Conservation (phyloP, 2,329 filamentous ascomycete species). For the Talaromyces atroroseus region DNA sequence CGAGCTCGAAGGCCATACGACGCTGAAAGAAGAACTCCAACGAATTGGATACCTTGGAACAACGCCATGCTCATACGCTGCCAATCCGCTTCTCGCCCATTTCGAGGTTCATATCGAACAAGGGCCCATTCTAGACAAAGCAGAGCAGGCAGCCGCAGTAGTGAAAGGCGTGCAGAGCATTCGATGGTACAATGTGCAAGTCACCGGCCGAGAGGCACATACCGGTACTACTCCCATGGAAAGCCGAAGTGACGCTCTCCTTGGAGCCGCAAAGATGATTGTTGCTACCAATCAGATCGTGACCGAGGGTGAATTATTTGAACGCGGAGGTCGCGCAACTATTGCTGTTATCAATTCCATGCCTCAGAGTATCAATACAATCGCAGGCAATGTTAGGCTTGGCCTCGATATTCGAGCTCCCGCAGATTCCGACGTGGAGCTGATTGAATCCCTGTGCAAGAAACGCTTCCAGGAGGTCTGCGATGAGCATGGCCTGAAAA, state of each 20-base stretch:
- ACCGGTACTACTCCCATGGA: slow-evolving; percentile 64
- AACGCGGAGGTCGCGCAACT: slow-evolving; percentile 51
- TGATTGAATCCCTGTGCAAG: slow-evolving; percentile 5
- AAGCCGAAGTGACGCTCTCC: slow-evolving; percentile 59
- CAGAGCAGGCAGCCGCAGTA: slow-evolving; percentile 56
- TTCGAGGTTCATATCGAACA: slow-evolving; percentile 82
- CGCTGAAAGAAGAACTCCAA: slow-evolving; percentile 58
- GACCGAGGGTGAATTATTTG: slow-evolving; percentile 34
- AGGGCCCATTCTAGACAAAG: slow-evolving; percentile 62
- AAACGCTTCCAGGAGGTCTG: neutral
- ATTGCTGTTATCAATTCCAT: slow-evolving; percentile 60
- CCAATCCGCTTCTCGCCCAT: slow-evolving; percentile 63
- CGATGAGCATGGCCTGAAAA: neutral
- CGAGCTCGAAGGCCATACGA: slow-evolving; percentile 56
- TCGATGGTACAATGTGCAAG: slow-evolving; percentile 60
- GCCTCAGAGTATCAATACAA: slow-evolving; percentile 63
- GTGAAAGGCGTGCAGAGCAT: slow-evolving; percentile 66
- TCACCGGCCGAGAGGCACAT: slow-evolving; percentile 60
- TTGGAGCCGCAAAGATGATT: slow-evolving; percentile 61
- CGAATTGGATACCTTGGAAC: slow-evolving; percentile 63
- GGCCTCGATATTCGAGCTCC: slow-evolving; percentile 57
- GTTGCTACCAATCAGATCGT: slow-evolving; percentile 57
- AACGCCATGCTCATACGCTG: slow-evolving; percentile 47
- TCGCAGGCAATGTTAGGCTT: slow-evolving; percentile 59
- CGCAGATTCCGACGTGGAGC: slow-evolving; percentile 4